Percentiles rank a stretch among this genome's conserved stretches.
Evolutionary conservation across 176 grass and related monocot species (phyloP).

Genomic region (Microstegium vimineum): DNA sequence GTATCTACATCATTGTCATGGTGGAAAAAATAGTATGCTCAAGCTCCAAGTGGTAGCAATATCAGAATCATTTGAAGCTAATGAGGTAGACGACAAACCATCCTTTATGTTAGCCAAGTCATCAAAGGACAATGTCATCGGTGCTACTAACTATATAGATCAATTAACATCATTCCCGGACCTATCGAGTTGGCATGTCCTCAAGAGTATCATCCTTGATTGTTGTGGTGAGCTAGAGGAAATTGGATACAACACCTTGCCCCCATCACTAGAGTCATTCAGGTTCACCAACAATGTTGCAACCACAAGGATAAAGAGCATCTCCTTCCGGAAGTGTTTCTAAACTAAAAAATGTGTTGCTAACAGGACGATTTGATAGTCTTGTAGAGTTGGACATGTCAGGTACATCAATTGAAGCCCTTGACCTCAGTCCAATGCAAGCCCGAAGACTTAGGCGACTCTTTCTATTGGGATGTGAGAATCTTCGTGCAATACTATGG

Average conservation of each 20-base stretch:
- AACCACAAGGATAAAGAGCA: neutral
- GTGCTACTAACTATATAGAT: too few relatives aligned
- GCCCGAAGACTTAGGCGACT: neutral
- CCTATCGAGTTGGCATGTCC: too few relatives aligned
- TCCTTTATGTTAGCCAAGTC: too few relatives aligned
- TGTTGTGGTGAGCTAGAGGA: neutral
- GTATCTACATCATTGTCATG: too few relatives aligned
- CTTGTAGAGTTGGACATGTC: neutral
- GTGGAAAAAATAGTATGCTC: too few relatives aligned
- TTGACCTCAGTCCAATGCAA: neutral
- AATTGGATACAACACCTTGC: neutral
- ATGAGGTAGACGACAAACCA: too few relatives aligned
- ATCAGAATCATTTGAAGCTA: too few relatives aligned
- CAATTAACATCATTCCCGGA: too few relatives aligned
- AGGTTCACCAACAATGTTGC: neutral
- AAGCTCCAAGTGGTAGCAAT: too few relatives aligned
- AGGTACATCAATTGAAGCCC: neutral
- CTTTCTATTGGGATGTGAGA: neutral
- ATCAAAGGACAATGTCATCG: too few relatives aligned
- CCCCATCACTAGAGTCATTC: neutral
- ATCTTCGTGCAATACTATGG: slow-evolving; percentile 22
- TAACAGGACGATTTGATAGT: neutral
- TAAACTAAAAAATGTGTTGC: neutral
- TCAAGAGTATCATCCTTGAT: neutral
- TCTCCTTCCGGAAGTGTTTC: neutral